Evolutionary conservation across 164 flowering plant species (phyloP), one percentile per base, ranked within the genome.

Genomic region (Umbilicus rupestris): DNA sequence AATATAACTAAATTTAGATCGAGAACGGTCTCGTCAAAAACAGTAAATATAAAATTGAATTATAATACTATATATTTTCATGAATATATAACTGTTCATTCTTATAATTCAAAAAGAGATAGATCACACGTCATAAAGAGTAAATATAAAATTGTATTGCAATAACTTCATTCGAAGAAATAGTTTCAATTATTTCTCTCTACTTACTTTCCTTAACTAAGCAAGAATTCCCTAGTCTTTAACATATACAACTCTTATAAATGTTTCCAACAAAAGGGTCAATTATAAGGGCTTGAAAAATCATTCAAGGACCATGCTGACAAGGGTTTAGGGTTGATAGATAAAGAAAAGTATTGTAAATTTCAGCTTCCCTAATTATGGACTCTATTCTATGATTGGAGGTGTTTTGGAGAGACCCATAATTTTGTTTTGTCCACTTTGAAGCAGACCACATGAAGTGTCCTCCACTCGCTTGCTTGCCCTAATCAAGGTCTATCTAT

Each of bases 381-480:
- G 58, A 6, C 58, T 52, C 11, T 52, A 22, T 52, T 52, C 31
- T 52, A 49, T 52, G 30, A 52, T 52, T 52, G 58, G 58, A 52
- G 58, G 58, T 39, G 68, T 68, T 46, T 65, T 65, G 59, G 68
- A 33, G 41, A 31, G 39, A 39, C 41, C 44, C 35, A 66, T 35
- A 30, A 66, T 55, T 46, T 66, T 33, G 28, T 67, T 44, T 62
- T 68, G 68, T 44, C 68, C 70, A 42, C 64, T 63, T 73, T 47
- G 35, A 6, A 39, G 75, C 73, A 74, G 75, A 74, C 76, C 79
- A 76, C 83, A 76, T 76, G 78, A 74, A 76, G 67, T 78, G 83
- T 76, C 79, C 62, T 76, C 79, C 73, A 73, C 76, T 58, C 69
- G 68, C 58, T 76, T 70, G 73, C 67, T 39, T 16, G 63, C 12